Evolutionary conservation across 1,139 yeast genomes (phyloP).

Genomic region (Lodderomyces metapsilosis): DNA sequence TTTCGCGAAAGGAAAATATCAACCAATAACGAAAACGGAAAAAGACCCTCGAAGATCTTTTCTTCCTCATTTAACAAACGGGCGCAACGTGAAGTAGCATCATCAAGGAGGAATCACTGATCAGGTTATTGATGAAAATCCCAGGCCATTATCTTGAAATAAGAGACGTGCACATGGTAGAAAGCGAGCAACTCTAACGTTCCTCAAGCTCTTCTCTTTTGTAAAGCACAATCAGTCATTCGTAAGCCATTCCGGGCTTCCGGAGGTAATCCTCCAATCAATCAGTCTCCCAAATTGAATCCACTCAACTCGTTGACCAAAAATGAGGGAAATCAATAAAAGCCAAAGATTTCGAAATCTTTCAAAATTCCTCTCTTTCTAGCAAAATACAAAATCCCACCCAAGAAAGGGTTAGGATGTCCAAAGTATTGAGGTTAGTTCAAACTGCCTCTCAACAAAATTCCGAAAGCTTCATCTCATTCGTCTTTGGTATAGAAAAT

Average conservation of each 20-base stretch:
- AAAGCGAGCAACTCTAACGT: not conserved
- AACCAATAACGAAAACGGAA: no score
- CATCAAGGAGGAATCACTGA: not conserved
- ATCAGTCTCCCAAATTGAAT: not conserved
- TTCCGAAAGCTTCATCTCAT: not conserved
- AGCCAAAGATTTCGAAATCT: not conserved
- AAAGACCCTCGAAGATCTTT: not conserved
- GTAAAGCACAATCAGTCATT: not conserved
- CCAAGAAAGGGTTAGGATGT: slow-evolving; percentile 5
- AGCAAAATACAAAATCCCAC: not conserved
- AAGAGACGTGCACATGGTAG: not conserved
- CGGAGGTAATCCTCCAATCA: no score
- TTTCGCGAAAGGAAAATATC: not conserved
- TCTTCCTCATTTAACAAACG: slow-evolving; percentile 2
- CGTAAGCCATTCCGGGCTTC: no score
- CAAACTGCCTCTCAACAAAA: slow-evolving; percentile 3
- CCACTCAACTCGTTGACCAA: no score
- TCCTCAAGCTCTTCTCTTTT: not conserved
- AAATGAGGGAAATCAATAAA: not conserved
- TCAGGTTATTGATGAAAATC: not conserved
- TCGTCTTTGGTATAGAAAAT: not conserved
- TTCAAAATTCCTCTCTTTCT: not conserved
- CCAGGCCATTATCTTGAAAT: not conserved
- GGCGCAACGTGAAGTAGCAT: not conserved
- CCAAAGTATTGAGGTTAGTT: not conserved